These are phyloP conservation scores for Colletotrichum cuscutae DNA, from an alignment of 2,329 filamentous ascomycete species.

Conservation along the genomic window DNA sequence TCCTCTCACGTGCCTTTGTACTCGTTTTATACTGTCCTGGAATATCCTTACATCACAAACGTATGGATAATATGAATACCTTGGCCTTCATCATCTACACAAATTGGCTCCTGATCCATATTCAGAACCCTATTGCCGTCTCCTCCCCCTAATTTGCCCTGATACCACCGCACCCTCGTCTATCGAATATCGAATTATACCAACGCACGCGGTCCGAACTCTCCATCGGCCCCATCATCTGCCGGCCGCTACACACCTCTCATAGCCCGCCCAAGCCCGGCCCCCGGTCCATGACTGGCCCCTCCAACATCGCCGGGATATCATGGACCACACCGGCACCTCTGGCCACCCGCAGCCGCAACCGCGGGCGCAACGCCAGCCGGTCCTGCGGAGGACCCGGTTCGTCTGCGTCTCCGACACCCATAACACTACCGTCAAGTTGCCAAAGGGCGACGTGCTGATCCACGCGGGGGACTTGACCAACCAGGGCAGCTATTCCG, in stretches of 20 bases:
- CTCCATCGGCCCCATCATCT: not conserved
- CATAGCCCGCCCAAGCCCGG: not conserved
- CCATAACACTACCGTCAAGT: conserved; percentile 72
- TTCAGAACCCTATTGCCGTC: not conserved
- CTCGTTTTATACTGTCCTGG: not conserved
- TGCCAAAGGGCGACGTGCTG: conserved; percentile 78
- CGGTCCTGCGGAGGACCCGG: conserved; percentile 60
- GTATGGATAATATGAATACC: not conserved
- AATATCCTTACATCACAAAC: too few relatives aligned
- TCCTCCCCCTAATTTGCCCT: too few relatives aligned
- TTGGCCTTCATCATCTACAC: not conserved
- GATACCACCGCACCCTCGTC: not conserved
- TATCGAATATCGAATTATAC: not conserved
- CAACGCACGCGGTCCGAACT: not conserved
- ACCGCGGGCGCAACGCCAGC: not conserved
- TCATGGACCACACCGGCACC: conserved; percentile 16
- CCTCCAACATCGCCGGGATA: not conserved
- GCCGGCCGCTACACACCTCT: not conserved
- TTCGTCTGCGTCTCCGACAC: conserved; percentile 84
- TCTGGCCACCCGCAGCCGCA: not conserved
- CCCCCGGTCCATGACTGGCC: not conserved
- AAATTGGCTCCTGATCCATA: too few relatives aligned
- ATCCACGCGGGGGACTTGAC: conserved; percentile 83
- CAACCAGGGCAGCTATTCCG: conserved; percentile 72
- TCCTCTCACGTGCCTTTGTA: not conserved